Conservation (phyloP, 2,329 filamentous ascomycete genomes). For the Lasiodiplodia citricola region DNA sequence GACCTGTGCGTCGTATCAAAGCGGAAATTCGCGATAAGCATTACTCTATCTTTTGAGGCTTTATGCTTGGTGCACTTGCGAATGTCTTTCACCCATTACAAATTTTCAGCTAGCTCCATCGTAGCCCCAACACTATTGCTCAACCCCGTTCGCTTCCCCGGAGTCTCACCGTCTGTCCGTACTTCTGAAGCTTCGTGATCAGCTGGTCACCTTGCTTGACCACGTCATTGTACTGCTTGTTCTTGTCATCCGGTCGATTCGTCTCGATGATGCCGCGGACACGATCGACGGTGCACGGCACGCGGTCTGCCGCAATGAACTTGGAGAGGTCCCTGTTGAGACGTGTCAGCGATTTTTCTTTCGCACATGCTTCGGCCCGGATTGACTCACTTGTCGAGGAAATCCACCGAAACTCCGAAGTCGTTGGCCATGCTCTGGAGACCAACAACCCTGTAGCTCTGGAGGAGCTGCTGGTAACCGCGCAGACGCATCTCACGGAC, state of each 20-base stretch:
- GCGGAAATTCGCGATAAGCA: conserved; percentile 13
- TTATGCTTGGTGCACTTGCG: neutral
- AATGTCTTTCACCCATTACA: neutral
- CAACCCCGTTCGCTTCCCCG: conserved; percentile 91
- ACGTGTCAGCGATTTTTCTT: conserved; percentile 24
- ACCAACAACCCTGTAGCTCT: conserved; percentile 97
- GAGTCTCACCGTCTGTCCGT: conserved; percentile 92
- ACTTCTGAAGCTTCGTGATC: conserved; percentile 99
- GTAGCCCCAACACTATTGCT: neutral
- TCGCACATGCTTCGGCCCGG: neutral
- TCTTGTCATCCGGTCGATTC: conserved; percentile 97
- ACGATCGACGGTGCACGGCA: conserved; percentile 96
- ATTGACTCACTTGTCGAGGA: conserved; percentile 79
- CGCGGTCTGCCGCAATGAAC: conserved; percentile 93
- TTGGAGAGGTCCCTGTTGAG: conserved; percentile 82
- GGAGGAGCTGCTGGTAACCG: conserved; percentile 94
- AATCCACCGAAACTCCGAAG: conserved; percentile 96
- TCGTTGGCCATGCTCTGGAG: conserved; percentile 95
- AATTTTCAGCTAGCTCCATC: conserved; percentile 10
- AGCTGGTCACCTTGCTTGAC: conserved; percentile 97
- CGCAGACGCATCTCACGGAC: conserved; percentile 97
- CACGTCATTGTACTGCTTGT: conserved; percentile 98
- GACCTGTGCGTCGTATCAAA: conserved; percentile 18
- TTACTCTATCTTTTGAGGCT: conserved; percentile 18
- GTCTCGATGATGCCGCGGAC: conserved; percentile 98